These are phyloP conservation scores for Nymphaea colorata DNA, from an alignment of 164 flowering plant genomes.

Conservation along the genomic window DNA sequence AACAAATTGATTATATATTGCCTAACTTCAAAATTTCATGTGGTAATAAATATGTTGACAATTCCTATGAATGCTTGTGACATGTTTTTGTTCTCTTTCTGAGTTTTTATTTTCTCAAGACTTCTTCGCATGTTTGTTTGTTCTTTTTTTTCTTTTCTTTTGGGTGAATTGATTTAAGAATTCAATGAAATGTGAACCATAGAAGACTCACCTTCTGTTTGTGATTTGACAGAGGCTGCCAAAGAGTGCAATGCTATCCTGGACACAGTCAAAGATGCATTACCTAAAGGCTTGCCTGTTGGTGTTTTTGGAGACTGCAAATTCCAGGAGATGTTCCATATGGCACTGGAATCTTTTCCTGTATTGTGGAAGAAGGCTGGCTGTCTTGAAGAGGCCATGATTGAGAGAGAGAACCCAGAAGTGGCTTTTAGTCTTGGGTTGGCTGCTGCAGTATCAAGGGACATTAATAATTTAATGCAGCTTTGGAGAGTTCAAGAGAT, in stretches of 20 bases:
- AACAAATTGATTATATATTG: too few relatives aligned
- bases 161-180: too few relatives aligned
- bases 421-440: not conserved
- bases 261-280: conserved; percentile 76
- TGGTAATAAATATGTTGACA: too few relatives aligned
- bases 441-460: not conserved
- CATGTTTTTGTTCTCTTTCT: too few relatives aligned
- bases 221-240: conserved; percentile 50
- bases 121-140: too few relatives aligned
- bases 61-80: too few relatives aligned
- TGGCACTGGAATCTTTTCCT: conserved; percentile 74
- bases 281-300: conserved; percentile 61
- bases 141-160: too few relatives aligned
- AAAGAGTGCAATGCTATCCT: conserved; percentile 70
- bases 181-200: too few relatives aligned
- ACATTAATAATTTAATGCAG: conserved; percentile 30
- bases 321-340: conserved; percentile 85
- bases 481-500: conserved; percentile 43
- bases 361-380: conserved; percentile 69
- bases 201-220: too few relatives aligned
- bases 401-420: conserved; percentile 18
- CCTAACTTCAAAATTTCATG: too few relatives aligned
- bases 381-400: conserved; percentile 44
- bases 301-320: conserved; percentile 55
- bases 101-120: too few relatives aligned